phyloP scores from a whole-genome alignment of 805 yeast genomes.

The Saccharomycopsis fermentans region DNA sequence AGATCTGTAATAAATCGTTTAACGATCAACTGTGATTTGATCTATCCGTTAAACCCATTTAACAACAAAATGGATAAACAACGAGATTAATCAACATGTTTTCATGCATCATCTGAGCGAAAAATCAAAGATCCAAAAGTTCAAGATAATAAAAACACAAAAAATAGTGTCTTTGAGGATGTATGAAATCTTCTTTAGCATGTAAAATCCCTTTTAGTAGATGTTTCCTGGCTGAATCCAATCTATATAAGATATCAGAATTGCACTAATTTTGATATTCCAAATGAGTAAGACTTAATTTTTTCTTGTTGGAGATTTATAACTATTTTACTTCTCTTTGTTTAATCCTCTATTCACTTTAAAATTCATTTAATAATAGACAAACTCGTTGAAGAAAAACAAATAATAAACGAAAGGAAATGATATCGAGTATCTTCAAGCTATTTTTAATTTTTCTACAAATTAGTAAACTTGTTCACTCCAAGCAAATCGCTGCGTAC shows the following conservation, averaged over 20 bases:
- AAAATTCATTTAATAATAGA: too few relatives aligned
- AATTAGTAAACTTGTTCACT: conserved; percentile 24
- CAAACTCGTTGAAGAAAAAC: too few relatives aligned
- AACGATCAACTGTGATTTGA: not conserved
- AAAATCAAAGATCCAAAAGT: not conserved
- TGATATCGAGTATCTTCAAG: not conserved
- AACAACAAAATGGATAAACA: not conserved
- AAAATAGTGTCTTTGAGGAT: not conserved
- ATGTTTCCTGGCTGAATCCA: too few relatives aligned
- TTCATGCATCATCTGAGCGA: not conserved
- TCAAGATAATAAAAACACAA: too few relatives aligned
- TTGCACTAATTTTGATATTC: too few relatives aligned
- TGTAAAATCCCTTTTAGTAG: too few relatives aligned
- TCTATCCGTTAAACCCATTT: not conserved
- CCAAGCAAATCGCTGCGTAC: conserved; percentile 46
- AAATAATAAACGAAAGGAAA: not conserved
- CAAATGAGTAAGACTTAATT: too few relatives aligned
- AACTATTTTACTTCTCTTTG: too few relatives aligned
- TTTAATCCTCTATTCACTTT: too few relatives aligned
- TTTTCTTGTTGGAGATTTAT: too few relatives aligned
- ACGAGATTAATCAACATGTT: not conserved
- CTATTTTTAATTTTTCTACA: not conserved
- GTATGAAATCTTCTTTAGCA: not conserved
- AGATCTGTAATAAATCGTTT: too few relatives aligned
- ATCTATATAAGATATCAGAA: too few relatives aligned